Evolutionary conservation across 163 green algal genomes (phyloP).

Genomic region (Coccomyxa subellipsoidea): DNA sequence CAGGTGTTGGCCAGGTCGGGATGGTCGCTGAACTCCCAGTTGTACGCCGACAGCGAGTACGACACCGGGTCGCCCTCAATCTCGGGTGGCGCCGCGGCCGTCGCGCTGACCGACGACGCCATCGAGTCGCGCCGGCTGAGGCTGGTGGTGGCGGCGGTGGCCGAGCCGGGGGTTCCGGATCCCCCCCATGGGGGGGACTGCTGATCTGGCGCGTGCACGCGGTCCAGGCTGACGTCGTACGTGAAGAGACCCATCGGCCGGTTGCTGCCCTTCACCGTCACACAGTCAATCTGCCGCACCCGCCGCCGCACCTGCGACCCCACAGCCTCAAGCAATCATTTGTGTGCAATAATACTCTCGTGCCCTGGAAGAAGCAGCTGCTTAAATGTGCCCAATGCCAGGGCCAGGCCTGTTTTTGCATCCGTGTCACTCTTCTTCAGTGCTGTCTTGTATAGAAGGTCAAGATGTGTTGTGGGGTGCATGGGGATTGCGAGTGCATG

Average conservation of each 20-base stretch:
- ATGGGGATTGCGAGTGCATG: not conserved
- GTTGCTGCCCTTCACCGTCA: constrained; percentile 88
- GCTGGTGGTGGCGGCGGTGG: not conserved
- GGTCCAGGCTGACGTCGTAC: constrained; percentile 60
- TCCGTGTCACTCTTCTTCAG: too few species aligned
- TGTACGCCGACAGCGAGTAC: constrained; percentile 35
- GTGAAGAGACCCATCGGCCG: constrained; percentile 83
- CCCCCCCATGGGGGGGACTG: too few species aligned
- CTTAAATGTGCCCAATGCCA: not conserved
- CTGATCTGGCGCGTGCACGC: not conserved
- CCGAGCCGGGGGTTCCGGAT: not conserved
- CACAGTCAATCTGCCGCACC: constrained; percentile 75
- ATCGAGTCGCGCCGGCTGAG: not conserved
- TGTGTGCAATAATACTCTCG: too few species aligned
- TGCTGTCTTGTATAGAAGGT: too few species aligned
- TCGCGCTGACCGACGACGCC: not conserved
- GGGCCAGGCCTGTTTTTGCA: too few species aligned
- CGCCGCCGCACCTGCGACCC: constrained; percentile 15
- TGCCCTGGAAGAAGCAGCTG: too few species aligned
- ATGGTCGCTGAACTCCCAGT: constrained; percentile 73
- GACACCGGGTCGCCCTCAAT: constrained; percentile 13
- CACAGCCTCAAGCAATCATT: not conserved
- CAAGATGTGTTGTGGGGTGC: too few species aligned
- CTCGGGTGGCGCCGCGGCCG: not conserved
- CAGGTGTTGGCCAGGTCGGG: constrained; percentile 62